Base-by-base conservation (phyloP, 371 early-diverging fungal species). In the Mucor piriformis region DNA sequence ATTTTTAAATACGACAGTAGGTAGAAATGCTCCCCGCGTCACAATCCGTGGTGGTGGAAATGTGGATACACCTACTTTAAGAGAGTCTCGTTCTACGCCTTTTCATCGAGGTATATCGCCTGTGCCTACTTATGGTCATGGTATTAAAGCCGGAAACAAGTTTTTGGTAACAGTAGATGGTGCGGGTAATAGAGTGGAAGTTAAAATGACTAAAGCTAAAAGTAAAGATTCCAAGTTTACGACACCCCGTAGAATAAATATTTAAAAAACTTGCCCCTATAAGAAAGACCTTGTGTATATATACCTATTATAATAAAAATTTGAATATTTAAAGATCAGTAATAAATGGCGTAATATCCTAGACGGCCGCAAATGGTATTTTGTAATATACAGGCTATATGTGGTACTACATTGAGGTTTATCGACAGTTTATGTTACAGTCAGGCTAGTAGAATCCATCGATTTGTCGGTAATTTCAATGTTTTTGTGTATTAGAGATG, bases 121-220 rank as follows among this genome's bases (percentile, higher is more conserved):
- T 18, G 38, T 51, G 1, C 65, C 68, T 16, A 37, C 38, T 23
- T 76, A 58, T 62, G 71, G 71, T 8, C 73, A 72, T 43, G 80
- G 80, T 34, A 66, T 79, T 35, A 79, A 79, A 48, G 67, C 74
- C 20, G 80, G 80, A 20, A 74, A 79, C 47, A 74, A 74, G 43
- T 79, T 79, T 33, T 59, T 79, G 32, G 72, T 79, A 6, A 68
- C 78, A 13, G 71, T 75, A 1, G 80, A 79, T 63, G 67, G 65
- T 16, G 55, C 72, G 49, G 80, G 80, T 10, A 79, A 76, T 33
- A 67, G 61, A 50, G 74, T 79, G 2, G 71, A 79, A 54, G 77
- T 79, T 2, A 66, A 69, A 32, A 79, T 79, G 80, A 76, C 73
- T 0, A 79, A 74, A 40, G 80, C 80, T 11, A 74, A 64, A 15